These are phyloP conservation scores for Gaeumannomyces tritici DNA, from an alignment of 2,329 filamentous ascomycete genomes.

Conservation along the genomic window DNA sequence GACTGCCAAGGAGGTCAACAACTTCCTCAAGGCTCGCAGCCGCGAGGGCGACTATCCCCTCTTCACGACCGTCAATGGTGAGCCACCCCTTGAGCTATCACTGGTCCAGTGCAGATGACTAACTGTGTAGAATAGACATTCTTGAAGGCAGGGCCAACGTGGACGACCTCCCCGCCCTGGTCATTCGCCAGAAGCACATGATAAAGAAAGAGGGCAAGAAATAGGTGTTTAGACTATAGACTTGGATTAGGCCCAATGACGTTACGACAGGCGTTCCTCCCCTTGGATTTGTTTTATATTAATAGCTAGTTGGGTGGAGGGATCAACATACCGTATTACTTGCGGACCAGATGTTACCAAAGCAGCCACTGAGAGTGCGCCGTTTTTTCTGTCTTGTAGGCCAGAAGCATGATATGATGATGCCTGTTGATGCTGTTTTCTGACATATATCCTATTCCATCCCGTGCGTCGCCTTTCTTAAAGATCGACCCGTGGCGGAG, in stretches of 20 bases:
- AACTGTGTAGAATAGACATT: conserved; percentile 37
- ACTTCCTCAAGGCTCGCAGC: conserved; percentile 70
- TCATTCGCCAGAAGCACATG: conserved; percentile 20
- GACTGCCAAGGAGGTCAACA: conserved; percentile 85
- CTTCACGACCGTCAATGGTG: conserved; percentile 74
- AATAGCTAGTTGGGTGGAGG: too few species aligned
- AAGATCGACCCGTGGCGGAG: too few species aligned
- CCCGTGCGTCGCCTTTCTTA: too few species aligned
- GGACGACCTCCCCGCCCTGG: conserved; percentile 69
- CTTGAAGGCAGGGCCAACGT: conserved; percentile 67
- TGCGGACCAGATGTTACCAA: too few species aligned
- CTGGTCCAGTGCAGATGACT: background rate
- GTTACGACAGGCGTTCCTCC: background rate
- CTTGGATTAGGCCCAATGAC: background rate
- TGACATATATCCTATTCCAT: too few species aligned
- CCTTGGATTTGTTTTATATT: background rate
- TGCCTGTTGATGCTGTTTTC: too few species aligned
- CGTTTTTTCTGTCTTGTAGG: too few species aligned
- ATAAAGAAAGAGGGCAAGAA: conserved; percentile 9
- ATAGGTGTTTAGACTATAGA: background rate
- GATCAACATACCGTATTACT: too few species aligned
- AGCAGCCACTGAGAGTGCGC: too few species aligned
- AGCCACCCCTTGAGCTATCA: background rate
- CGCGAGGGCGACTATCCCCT: conserved; percentile 80
- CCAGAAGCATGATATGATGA: too few species aligned